Evolutionary conservation across 2,329 filamentous ascomycete genomes (phyloP).

Genomic region (Talaromyces sp.): DNA sequence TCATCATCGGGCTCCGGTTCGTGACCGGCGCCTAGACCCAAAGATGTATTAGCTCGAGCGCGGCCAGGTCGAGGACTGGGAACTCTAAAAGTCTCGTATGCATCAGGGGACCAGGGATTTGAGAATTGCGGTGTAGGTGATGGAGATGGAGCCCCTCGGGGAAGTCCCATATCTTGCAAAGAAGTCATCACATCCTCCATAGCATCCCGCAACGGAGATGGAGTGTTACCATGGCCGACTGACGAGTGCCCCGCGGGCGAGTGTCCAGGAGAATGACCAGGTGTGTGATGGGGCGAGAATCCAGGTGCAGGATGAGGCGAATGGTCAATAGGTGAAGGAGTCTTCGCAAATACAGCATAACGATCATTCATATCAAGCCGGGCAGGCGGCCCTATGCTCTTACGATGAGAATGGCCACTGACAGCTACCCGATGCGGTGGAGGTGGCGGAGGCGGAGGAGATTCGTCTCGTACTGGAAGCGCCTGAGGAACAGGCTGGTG

Average conservation of each 20-base stretch:
- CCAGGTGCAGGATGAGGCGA: background rate
- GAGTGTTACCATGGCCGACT: constrained; percentile 58
- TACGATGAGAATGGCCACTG: constrained; percentile 29
- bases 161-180: constrained; percentile 74
- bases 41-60: constrained; percentile 60
- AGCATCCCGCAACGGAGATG: constrained; percentile 84
- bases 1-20: constrained; percentile 39
- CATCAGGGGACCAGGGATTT: constrained; percentile 85
- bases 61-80: constrained; percentile 36
- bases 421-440: constrained; percentile 67
- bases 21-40: constrained; percentile 58
- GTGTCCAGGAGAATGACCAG: constrained; percentile 5
- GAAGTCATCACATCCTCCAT: constrained; percentile 99
- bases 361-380: constrained; percentile 38
- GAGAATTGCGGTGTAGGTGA: constrained; percentile 51
- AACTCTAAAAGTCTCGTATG: constrained; percentile 57
- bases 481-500: constrained; percentile 20
- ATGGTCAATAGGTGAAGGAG: constrained; percentile 41
- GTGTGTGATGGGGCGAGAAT: background rate
- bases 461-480: constrained; percentile 54
- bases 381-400: constrained; percentile 20
- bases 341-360: constrained; percentile 35
- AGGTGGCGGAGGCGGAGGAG: constrained; percentile 77
- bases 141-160: constrained; percentile 46
- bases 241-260: constrained; percentile 10